Conservation (phyloP, 164 flowering plant species). For the Berberis thunbergii region DNA sequence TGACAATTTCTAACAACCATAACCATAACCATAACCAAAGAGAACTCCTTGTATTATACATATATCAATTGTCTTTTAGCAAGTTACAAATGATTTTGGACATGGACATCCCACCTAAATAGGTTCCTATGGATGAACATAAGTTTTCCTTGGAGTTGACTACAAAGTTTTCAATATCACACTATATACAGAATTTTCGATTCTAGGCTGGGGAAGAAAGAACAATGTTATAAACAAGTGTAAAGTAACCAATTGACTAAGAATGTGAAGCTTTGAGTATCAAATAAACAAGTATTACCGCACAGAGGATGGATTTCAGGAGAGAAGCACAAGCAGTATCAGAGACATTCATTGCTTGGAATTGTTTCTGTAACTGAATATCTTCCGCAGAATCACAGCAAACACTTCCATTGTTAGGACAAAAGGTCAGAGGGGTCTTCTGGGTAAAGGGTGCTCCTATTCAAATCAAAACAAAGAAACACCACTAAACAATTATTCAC, state of each 20-base stretch:
- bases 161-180: too few species aligned
- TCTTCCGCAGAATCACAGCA: slow-evolving; percentile 56
- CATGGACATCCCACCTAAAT: too few species aligned
- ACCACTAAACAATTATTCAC: not conserved
- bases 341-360: slow-evolving; percentile 58
- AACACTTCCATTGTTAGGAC: slow-evolving; percentile 62
- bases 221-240: not conserved
- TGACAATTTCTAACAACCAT: not conserved
- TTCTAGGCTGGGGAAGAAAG: too few species aligned
- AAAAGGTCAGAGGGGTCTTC: slow-evolving; percentile 46
- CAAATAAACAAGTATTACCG: slow-evolving; percentile 33
- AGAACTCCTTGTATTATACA: not conserved
- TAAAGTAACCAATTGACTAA: not conserved
- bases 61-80: too few species aligned
- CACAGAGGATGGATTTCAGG: slow-evolving; percentile 71
- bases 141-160: too few species aligned
- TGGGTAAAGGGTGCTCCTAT: slow-evolving; percentile 50
- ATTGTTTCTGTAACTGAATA: slow-evolving; percentile 41
- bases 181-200: too few species aligned
- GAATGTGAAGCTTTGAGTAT: not conserved
- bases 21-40: not conserved
- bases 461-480: slow-evolving; percentile 3
- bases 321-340: slow-evolving; percentile 61
- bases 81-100: too few species aligned
- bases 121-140: too few species aligned